Evolutionary conservation across 1,139 yeast genomes (phyloP).

Genomic region (Yamadazyma triangularis): DNA sequence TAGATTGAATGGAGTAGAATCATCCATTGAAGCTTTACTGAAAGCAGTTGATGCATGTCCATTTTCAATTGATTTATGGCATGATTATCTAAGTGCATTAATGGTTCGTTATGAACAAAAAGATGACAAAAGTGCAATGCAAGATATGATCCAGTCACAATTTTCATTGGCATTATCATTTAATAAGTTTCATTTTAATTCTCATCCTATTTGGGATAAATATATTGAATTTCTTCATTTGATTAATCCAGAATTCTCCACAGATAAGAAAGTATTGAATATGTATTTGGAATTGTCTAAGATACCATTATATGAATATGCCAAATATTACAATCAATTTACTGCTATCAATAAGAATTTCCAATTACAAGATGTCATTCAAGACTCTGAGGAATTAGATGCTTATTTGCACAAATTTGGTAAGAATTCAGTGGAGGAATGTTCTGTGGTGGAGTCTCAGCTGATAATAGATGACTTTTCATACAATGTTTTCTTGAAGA

Average conservation of each 20-base stretch:
- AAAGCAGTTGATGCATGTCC: constrained; percentile 49
- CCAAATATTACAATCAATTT: constrained; percentile 55
- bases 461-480: constrained; percentile 41
- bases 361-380: constrained; percentile 27
- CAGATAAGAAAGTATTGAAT: constrained; percentile 19
- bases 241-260: constrained; percentile 17
- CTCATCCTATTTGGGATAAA: constrained; percentile 66
- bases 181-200: constrained; percentile 55
- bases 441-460: constrained; percentile 26
- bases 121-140: neutral
- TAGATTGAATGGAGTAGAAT: constrained; percentile 49
- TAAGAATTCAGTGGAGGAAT: constrained; percentile 18
- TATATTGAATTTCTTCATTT: constrained; percentile 45
- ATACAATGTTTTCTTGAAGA: constrained; percentile 35
- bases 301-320: constrained; percentile 67
- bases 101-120: neutral
- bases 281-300: constrained; percentile 40
- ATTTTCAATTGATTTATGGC: constrained; percentile 60
- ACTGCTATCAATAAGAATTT: constrained; percentile 36
- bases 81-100: constrained; percentile 54
- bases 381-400: constrained; percentile 11
- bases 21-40: constrained; percentile 45
- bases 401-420: constrained; percentile 20
- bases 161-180: constrained; percentile 4
- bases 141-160: neutral